Percentiles rank a stretch among this genome's conserved stretches.
Evolutionary conservation across 2,329 filamentous ascomycete species (phyloP).

Genomic region (Diaporthe sp.): DNA sequence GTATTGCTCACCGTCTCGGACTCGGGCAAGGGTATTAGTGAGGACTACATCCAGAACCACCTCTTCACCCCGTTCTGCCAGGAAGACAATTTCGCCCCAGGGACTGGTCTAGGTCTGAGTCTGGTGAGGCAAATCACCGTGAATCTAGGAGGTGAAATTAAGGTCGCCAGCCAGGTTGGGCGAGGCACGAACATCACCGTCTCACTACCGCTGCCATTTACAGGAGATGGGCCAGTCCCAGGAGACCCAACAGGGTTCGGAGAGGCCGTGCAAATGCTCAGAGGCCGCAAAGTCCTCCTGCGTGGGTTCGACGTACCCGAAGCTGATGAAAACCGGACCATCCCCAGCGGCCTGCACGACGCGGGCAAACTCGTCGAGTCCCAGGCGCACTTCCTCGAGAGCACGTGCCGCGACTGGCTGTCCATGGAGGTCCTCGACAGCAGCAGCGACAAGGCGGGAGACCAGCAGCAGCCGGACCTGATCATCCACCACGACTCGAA

Average conservation of each 20-base stretch:
- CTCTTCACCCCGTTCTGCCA: slow-evolving; percentile 76
- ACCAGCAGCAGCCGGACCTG: slow-evolving; percentile 42
- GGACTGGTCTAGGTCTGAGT: slow-evolving; percentile 75
- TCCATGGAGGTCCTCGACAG: slow-evolving; percentile 46
- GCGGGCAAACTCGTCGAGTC: slow-evolving; percentile 36
- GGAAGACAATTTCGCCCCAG: slow-evolving; percentile 71
- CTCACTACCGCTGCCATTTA: slow-evolving; percentile 47
- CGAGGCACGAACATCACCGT: slow-evolving; percentile 52
- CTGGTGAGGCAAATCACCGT: slow-evolving; percentile 73
- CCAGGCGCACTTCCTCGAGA: slow-evolving; percentile 43
- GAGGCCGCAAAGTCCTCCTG: slow-evolving; percentile 49
- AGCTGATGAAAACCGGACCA: neutral
- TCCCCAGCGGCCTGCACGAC: slow-evolving; percentile 15
- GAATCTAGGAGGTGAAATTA: slow-evolving; percentile 71
- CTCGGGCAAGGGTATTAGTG: slow-evolving; percentile 75
- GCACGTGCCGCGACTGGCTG: slow-evolving; percentile 52
- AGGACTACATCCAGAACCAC: slow-evolving; percentile 71
- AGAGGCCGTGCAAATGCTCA: slow-evolving; percentile 47
- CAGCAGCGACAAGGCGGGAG: neutral
- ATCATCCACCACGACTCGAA: slow-evolving; percentile 45
- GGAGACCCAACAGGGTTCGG: slow-evolving; percentile 48
- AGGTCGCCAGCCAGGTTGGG: slow-evolving; percentile 62
- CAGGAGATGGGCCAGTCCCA: neutral
- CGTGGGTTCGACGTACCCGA: slow-evolving; percentile 41
- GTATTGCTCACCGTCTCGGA: slow-evolving; percentile 66